Percentiles rank a stretch among this genome's conserved stretches.
These are phyloP conservation scores for Melaleuca quinquenervia DNA, from an alignment of 345 rosid genomes.

Conservation along the genomic window DNA sequence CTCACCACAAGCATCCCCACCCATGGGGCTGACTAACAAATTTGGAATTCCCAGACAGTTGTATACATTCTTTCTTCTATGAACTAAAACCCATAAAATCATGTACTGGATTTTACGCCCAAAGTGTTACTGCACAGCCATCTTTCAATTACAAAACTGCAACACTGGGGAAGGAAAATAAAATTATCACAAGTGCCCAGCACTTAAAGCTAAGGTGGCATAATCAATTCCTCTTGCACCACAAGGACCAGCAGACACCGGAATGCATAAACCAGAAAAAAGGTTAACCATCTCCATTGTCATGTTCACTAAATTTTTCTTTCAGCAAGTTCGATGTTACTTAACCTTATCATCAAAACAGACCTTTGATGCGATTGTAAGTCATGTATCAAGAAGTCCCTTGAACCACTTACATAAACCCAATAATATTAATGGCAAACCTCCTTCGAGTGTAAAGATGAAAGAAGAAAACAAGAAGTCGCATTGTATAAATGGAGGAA, in stretches of 20 bases:
- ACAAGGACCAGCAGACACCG: not conserved
- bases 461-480: not conserved
- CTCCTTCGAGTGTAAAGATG: not conserved
- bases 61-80: not conserved
- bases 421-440: not conserved
- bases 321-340: not conserved
- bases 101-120: not conserved
- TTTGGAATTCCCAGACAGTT: not conserved
- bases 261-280: not conserved
- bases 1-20: not conserved
- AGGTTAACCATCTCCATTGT: not conserved
- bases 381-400: not conserved
- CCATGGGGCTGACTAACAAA: not conserved
- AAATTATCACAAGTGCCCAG: not conserved
- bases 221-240: not conserved
- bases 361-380: not conserved
- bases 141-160: not conserved
- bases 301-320: not conserved
- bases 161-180: not conserved
- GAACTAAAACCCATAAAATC: not conserved
- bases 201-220: not conserved
- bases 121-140: not conserved
- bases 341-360: not conserved
- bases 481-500: not conserved
- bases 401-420: not conserved